Evolutionary conservation across 495 filamentous ascomycete species (phyloP).

Genomic region (Penicillium taxi): DNA sequence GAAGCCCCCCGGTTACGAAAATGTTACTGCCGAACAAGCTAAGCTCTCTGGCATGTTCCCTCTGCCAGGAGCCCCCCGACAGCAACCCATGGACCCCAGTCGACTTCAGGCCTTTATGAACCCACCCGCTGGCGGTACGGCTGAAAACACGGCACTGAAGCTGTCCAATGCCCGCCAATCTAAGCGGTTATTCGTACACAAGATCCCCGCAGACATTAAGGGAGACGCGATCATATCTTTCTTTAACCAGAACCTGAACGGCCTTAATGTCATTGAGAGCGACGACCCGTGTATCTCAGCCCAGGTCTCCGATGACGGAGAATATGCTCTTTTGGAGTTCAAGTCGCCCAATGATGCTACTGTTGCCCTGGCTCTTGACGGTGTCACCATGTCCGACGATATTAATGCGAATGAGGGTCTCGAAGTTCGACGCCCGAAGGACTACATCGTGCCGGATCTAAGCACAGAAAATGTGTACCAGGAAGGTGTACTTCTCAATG

Average conservation of each 20-base stretch:
- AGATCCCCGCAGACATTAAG: constrained; percentile 60
- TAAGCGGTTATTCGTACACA: constrained; percentile 81
- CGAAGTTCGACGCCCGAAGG: constrained; percentile 82
- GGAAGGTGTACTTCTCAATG: constrained; percentile 66
- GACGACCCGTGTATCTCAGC: constrained; percentile 82
- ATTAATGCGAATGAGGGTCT: constrained; percentile 56
- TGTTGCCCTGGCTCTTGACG: constrained; percentile 81
- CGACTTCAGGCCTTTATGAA: constrained; percentile 94
- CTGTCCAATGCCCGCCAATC: constrained; percentile 87
- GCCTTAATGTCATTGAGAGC: constrained; percentile 78
- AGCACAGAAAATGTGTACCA: constrained; percentile 69
- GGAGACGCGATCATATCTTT: constrained; percentile 70
- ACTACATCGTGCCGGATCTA: constrained; percentile 87
- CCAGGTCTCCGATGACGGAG: constrained; percentile 66
- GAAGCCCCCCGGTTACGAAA: constrained; percentile 96
- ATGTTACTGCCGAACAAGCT: constrained; percentile 96
- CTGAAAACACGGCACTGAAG: constrained; percentile 72
- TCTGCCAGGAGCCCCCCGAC: constrained; percentile 86
- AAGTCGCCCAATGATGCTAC: constrained; percentile 81
- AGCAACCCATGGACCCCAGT: constrained; percentile 92
- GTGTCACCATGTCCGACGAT: constrained; percentile 79
- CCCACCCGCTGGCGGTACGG: constrained; percentile 67
- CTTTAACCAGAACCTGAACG: constrained; percentile 94
- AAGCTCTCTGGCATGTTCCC: constrained; percentile 99
- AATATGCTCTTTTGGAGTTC: constrained; percentile 87